phyloP scores from a whole-genome alignment of 192 early-diverging fungal genomes.

The Podila epicladia region DNA sequence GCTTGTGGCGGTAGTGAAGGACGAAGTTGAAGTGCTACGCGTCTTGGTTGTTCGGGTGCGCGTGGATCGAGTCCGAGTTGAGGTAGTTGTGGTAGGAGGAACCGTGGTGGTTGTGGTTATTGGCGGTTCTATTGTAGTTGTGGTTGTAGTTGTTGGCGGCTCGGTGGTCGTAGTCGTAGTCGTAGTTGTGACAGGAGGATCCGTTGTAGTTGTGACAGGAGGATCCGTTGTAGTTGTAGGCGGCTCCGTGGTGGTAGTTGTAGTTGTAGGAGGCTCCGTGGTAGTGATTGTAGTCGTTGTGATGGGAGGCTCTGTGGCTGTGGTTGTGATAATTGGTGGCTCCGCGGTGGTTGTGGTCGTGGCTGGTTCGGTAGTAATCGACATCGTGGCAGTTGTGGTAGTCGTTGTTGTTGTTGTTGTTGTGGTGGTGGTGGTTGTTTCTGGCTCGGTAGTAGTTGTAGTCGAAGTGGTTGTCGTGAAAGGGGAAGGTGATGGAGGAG shows the following conservation, averaged over 20 bases:
- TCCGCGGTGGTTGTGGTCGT: neutral
- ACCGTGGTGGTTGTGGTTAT: neutral
- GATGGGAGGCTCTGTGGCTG: neutral
- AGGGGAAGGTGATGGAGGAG: neutral
- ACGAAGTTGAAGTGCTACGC: neutral
- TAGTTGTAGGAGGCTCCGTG: constrained; percentile 9
- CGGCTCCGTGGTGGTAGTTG: neutral
- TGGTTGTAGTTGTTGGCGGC: neutral
- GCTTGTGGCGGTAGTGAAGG: neutral
- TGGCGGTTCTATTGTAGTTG: neutral
- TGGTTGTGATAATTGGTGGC: neutral
- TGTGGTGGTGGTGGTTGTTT: neutral
- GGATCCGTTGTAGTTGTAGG: constrained; percentile 1
- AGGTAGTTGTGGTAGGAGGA: neutral
- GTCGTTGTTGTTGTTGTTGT: neutral
- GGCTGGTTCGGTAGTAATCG: neutral
- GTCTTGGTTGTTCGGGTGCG: neutral
- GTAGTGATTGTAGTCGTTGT: neutral
- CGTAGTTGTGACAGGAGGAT: neutral
- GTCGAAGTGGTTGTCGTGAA: neutral
- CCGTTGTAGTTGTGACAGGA: neutral
- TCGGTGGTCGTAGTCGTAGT: neutral
- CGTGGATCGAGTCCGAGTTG: neutral
- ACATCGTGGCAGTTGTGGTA: neutral
- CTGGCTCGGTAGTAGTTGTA: neutral